phyloP scores from a whole-genome alignment of 164 flowering plant species.

The Tetracentron sinense region DNA sequence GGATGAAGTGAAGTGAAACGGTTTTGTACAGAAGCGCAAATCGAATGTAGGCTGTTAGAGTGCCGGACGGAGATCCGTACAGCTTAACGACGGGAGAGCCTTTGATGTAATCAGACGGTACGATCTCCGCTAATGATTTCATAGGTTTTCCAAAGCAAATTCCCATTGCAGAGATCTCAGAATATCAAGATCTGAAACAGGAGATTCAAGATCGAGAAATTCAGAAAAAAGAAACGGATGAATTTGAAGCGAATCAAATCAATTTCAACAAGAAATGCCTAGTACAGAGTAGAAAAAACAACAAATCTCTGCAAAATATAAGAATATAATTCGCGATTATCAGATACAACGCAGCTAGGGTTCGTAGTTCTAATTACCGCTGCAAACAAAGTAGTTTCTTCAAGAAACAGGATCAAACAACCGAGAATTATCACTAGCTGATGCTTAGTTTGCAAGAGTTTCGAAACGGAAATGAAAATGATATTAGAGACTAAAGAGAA shows the following conservation, averaged over 20 bases:
- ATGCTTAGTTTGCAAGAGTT: too few species aligned
- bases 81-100: conserved; percentile 21
- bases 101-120: conserved; percentile 25
- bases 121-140: conserved; percentile 36
- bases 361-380: too few species aligned
- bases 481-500: too few species aligned
- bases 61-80: conserved; percentile 32
- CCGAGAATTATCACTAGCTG: too few species aligned
- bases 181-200: background rate
- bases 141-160: conserved; percentile 23
- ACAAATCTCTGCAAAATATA: too few species aligned
- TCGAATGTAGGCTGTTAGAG: conserved; percentile 34
- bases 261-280: background rate
- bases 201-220: background rate
- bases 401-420: too few species aligned
- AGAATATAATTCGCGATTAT: too few species aligned
- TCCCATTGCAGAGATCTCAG: conserved; percentile 7
- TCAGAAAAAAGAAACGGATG: too few species aligned
- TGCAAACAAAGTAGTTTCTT: too few species aligned
- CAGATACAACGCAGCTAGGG: too few species aligned
- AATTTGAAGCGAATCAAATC: background rate
- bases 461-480: too few species aligned
- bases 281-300: too few species aligned
- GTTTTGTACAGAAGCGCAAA: conserved; percentile 49
- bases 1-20: conserved; percentile 30